Conservation (phyloP, 306 rosid genomes). For the Quercus glauca region DNA sequence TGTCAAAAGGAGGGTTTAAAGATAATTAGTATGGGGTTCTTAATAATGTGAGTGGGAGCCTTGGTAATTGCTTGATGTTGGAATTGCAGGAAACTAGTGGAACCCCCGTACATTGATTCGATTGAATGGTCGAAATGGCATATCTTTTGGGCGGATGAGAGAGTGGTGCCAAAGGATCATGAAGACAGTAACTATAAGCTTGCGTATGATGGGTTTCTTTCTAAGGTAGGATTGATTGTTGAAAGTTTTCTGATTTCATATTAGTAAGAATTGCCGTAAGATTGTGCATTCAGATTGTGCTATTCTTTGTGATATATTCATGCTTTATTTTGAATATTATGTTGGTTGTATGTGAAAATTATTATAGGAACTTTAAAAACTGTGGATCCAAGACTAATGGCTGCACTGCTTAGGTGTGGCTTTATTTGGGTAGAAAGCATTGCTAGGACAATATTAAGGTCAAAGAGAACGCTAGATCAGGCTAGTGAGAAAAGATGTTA, state of each 20-base stretch:
- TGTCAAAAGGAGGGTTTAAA: background rate
- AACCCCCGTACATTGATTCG: slow-evolving; percentile 53
- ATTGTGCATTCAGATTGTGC: background rate
- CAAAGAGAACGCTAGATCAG: background rate
- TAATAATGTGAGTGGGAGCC: background rate
- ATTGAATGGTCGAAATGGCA: slow-evolving; percentile 84
- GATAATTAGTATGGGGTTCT: background rate
- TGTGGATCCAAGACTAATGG: background rate
- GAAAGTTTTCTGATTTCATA: slow-evolving; percentile 2
- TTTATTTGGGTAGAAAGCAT: background rate
- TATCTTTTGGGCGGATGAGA: slow-evolving; percentile 82
- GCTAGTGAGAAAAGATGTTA: too few species aligned
- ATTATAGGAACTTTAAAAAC: background rate
- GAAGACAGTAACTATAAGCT: slow-evolving; percentile 85
- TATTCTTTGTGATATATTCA: background rate
- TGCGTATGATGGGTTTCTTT: slow-evolving; percentile 76
- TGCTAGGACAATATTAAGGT: background rate
- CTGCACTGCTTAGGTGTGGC: background rate
- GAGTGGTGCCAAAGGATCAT: slow-evolving; percentile 75
- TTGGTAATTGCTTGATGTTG: slow-evolving; percentile 10
- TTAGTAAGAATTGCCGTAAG: background rate
- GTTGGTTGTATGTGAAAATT: background rate
- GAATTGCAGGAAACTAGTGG: slow-evolving; percentile 65
- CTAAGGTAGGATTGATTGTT: slow-evolving; percentile 45
- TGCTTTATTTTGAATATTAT: background rate